Evolutionary conservation across 2,329 filamentous ascomycete species (phyloP).

Genomic region (Apiospora sp.): DNA sequence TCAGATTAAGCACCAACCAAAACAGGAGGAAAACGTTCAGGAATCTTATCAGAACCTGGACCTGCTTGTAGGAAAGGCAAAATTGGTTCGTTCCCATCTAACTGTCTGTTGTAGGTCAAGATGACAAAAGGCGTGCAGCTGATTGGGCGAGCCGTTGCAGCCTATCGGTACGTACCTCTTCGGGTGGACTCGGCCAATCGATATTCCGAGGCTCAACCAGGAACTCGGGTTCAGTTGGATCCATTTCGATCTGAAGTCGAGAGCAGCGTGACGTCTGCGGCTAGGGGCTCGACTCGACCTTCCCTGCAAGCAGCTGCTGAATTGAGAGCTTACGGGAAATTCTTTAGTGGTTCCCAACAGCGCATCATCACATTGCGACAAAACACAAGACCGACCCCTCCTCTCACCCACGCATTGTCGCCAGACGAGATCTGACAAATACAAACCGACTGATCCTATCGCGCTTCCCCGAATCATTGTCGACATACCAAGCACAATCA

Average conservation of each 20-base stretch:
- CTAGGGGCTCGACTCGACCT: not conserved
- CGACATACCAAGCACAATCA: not conserved
- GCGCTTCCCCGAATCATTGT: not conserved
- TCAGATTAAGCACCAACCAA: not conserved
- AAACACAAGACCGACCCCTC: not conserved
- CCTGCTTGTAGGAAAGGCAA: not conserved
- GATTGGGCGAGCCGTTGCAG: not conserved
- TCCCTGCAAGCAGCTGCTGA: not conserved
- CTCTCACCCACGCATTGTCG: not conserved
- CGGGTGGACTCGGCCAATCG: not conserved
- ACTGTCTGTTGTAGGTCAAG: not conserved
- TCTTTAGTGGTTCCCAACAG: not conserved
- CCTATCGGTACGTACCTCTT: not conserved
- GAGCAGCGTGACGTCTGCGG: constrained; percentile 14
- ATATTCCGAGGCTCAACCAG: not conserved
- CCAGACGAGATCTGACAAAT: not conserved
- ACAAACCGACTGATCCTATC: not conserved
- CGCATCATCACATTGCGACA: not conserved
- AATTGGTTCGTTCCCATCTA: not conserved
- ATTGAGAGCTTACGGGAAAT: not conserved
- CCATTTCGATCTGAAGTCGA: not conserved
- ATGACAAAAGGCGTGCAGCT: constrained; percentile 1
- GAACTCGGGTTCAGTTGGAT: not conserved
- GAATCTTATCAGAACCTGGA: not conserved
- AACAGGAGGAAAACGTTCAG: rapidly evolving